phyloP scores from a whole-genome alignment of 2,329 filamentous ascomycete genomes.

The Escovopsis sp. region DNA sequence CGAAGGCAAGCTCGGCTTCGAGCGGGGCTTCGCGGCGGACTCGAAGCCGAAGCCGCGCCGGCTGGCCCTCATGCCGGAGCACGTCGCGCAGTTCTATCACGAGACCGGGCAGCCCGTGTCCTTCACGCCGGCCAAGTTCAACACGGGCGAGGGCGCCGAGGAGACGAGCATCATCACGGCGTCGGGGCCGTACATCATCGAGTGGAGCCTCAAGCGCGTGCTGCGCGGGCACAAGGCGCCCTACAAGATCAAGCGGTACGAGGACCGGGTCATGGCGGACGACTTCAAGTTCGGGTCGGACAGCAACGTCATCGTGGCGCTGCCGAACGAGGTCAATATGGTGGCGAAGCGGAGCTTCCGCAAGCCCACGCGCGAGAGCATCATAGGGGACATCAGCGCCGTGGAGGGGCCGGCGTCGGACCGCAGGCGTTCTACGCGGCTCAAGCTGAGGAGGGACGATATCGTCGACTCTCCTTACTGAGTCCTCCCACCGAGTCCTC shows the following conservation, averaged over 20 bases:
- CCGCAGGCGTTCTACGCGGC: slow-evolving; percentile 33
- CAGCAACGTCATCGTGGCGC: slow-evolving; percentile 93
- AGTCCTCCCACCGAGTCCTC: slow-evolving; percentile 2
- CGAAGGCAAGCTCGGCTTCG: slow-evolving; percentile 94
- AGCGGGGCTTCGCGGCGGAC: slow-evolving; percentile 83
- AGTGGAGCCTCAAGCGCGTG: slow-evolving; percentile 90
- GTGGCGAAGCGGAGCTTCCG: slow-evolving; percentile 74
- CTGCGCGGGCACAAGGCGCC: slow-evolving; percentile 67
- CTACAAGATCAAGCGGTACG: slow-evolving; percentile 93
- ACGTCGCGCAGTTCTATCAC: slow-evolving; percentile 94
- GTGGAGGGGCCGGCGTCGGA: slow-evolving; percentile 30
- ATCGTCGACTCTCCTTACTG: slow-evolving; percentile 61
- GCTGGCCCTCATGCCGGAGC: slow-evolving; percentile 73
- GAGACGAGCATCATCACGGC: slow-evolving; percentile 96
- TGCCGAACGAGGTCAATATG: slow-evolving; percentile 98
- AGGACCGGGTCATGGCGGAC: slow-evolving; percentile 90
- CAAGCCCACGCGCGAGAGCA: slow-evolving; percentile 84
- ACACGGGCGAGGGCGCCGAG: slow-evolving; percentile 62
- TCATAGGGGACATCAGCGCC: slow-evolving; percentile 44
- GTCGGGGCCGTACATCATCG: slow-evolving; percentile 90
- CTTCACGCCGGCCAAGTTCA: slow-evolving; percentile 90
- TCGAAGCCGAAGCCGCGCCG: slow-evolving; percentile 86
- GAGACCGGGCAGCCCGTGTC: slow-evolving; percentile 76
- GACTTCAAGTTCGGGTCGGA: slow-evolving; percentile 97
- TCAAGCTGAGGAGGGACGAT: slow-evolving; percentile 51